Evolutionary conservation across 177 flowering plant genomes (phyloP).

Genomic region (Vitis hybrid): DNA sequence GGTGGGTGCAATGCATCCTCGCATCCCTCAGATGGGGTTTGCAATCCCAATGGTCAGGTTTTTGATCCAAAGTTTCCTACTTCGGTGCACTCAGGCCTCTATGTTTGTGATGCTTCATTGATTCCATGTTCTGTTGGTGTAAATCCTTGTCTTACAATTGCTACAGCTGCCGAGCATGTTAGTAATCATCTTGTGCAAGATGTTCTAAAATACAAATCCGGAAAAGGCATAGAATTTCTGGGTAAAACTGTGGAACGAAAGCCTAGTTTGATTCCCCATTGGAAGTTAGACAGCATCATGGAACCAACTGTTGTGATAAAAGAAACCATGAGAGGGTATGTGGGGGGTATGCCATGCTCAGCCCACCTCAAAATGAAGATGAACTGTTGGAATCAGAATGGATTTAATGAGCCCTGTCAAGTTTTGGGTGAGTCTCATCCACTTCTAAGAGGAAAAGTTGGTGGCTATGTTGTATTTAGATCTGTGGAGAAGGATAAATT

Average conservation of each 20-base stretch:
- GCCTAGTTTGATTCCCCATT: not conserved
- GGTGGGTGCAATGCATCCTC: constrained; percentile 68
- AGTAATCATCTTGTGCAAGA: constrained; percentile 47
- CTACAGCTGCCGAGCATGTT: constrained; percentile 53
- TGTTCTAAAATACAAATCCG: constrained; percentile 29
- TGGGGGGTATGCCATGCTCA: constrained; percentile 61
- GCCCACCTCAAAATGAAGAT: constrained; percentile 51
- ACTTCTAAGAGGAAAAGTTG: constrained; percentile 50
- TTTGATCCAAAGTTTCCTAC: constrained; percentile 23
- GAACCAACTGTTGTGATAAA: constrained; percentile 22
- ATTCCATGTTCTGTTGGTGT: constrained; percentile 63
- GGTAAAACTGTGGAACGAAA: constrained; percentile 4
- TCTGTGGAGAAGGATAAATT: constrained; percentile 51
- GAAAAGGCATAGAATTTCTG: not conserved
- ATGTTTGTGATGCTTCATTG: constrained; percentile 67
- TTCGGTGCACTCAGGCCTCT: constrained; percentile 49
- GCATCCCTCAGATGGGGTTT: constrained; percentile 50
- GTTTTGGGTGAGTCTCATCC: constrained; percentile 20
- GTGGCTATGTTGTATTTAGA: constrained; percentile 43
- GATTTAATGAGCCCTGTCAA: constrained; percentile 1
- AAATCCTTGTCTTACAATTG: constrained; percentile 59
- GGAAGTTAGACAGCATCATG: not conserved
- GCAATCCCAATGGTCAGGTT: constrained; percentile 56
- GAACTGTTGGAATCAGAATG: constrained; percentile 15
- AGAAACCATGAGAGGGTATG: constrained; percentile 53